phyloP scores from a whole-genome alignment of 352 stramenopile genomes.

The Elongisporangium prolatum region DNA sequence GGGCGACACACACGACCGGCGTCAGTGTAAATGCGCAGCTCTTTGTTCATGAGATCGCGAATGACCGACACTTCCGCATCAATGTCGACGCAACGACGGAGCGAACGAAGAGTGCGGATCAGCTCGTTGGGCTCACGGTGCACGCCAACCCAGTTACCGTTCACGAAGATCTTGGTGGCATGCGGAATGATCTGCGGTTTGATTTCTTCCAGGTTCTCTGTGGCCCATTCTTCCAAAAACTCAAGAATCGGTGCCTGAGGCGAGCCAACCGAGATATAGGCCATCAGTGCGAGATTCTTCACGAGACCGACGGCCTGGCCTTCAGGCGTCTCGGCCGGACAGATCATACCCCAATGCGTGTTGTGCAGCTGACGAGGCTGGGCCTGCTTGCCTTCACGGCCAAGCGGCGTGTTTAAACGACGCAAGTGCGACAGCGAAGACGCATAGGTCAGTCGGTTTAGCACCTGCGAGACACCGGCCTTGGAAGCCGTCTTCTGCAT shows the following conservation, averaged over 20 bases:
- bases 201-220: constrained; percentile 97
- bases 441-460: constrained; percentile 99
- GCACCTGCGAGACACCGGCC: constrained; percentile 98
- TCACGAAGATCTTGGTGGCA: constrained; percentile 99
- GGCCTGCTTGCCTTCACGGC: constrained; percentile 97
- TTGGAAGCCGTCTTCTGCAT: constrained; percentile 94
- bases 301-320: constrained; percentile 94
- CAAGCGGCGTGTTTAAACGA: constrained; percentile 98
- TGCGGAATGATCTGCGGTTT: constrained; percentile 96
- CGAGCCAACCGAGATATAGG: constrained; percentile 95
- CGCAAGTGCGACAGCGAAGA: constrained; percentile 98
- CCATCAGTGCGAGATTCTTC: constrained; percentile 99
- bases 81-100: constrained; percentile 97
- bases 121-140: constrained; percentile 96
- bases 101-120: constrained; percentile 92
- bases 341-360: constrained; percentile 99
- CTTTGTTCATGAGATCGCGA: constrained; percentile 96
- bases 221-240: constrained; percentile 98
- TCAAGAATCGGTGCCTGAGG: constrained; percentile 95
- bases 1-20: constrained; percentile 98
- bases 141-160: constrained; percentile 99
- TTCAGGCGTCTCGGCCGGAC: constrained; percentile 94
- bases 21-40: constrained; percentile 99
- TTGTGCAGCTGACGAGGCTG: constrained; percentile 99
- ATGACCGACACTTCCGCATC: constrained; percentile 99